Conservation (phyloP, 352 stramenopile genomes). For the Phytophthora megakarya region DNA sequence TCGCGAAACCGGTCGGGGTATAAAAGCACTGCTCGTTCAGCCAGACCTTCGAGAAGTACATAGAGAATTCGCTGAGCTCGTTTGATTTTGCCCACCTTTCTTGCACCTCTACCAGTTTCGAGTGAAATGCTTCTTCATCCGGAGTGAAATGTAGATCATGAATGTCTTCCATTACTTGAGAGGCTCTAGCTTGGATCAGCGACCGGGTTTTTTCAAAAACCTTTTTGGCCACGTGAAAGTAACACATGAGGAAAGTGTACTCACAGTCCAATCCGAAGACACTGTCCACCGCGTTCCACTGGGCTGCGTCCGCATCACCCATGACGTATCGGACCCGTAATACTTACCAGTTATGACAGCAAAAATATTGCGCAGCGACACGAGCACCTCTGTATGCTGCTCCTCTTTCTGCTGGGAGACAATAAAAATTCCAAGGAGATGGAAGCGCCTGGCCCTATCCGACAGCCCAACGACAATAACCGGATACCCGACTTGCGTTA, state of each 20-base stretch:
- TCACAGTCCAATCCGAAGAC: background rate
- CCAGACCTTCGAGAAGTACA: constrained; percentile 9
- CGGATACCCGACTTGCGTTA: constrained; percentile 23
- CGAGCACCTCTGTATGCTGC: constrained; percentile 6
- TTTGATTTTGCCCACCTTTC: background rate
- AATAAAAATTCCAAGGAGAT: constrained; percentile 32
- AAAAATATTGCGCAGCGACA: background rate
- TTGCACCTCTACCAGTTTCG: background rate
- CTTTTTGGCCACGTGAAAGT: constrained; percentile 27
- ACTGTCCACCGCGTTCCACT: constrained; percentile 20
- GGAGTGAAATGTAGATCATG: constrained; percentile 13
- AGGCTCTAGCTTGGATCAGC: no score
- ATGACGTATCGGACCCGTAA: constrained; percentile 17
- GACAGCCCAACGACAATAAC: constrained; percentile 30
- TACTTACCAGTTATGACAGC: background rate
- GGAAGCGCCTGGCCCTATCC: constrained; percentile 22
- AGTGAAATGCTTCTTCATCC: background rate
- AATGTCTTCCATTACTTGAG: constrained; percentile 12
- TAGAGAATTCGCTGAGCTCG: background rate
- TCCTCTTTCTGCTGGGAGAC: constrained; percentile 19
- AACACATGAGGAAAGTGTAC: constrained; percentile 24
- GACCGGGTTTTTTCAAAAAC: constrained; percentile 13
- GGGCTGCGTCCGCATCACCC: constrained; percentile 28
- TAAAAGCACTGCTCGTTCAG: no score
- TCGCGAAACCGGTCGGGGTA: no score